A percentile compares a stretch with the other conserved stretches of the same genome.
These are phyloP conservation scores for Zasmidium cellare DNA, from an alignment of 2,329 filamentous ascomycete species.

Conservation along the genomic window DNA sequence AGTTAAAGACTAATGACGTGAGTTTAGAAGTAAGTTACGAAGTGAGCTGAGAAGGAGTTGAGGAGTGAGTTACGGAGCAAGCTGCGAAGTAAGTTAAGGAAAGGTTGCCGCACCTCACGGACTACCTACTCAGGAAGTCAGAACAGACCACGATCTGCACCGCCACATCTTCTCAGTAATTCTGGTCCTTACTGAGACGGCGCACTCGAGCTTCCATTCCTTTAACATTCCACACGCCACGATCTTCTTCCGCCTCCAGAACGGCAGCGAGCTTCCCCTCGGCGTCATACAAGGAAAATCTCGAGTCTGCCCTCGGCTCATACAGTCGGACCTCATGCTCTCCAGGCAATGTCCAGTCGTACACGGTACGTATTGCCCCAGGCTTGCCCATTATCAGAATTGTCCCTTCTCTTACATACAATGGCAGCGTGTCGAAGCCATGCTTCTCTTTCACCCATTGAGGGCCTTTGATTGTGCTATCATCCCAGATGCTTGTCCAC, in stretches of 20 bases:
- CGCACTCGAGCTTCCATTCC: constrained; percentile 12
- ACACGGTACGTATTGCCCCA: constrained; percentile 36
- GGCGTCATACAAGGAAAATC: constrained; percentile 37
- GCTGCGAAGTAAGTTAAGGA: too few relatives aligned
- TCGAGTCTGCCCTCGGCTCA: constrained; percentile 37
- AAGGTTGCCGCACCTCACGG: too few relatives aligned
- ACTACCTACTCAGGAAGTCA: neutral
- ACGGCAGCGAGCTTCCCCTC: constrained; percentile 33
- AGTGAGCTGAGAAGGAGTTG: too few relatives aligned
- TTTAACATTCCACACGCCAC: constrained; percentile 36
- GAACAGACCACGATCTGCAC: neutral
- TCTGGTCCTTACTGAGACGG: constrained; percentile 10
- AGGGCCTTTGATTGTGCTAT: constrained; percentile 42
- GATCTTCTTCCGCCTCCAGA: constrained; percentile 31
- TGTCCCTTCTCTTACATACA: constrained; percentile 43
- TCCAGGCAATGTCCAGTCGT: constrained; percentile 39
- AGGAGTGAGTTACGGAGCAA: too few relatives aligned
- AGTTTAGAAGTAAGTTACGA: too few relatives aligned
- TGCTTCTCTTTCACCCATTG: constrained; percentile 46
- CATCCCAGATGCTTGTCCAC: constrained; percentile 54
- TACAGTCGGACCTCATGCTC: constrained; percentile 41
- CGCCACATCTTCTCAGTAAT: constrained; percentile 8
- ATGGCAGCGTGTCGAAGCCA: constrained; percentile 41
- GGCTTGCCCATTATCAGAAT: constrained; percentile 42
- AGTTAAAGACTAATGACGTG: neutral